Evolutionary conservation across 805 yeast species (phyloP), one percentile per base, ranked within the genome.

Genomic region (Candida morakotiae): DNA sequence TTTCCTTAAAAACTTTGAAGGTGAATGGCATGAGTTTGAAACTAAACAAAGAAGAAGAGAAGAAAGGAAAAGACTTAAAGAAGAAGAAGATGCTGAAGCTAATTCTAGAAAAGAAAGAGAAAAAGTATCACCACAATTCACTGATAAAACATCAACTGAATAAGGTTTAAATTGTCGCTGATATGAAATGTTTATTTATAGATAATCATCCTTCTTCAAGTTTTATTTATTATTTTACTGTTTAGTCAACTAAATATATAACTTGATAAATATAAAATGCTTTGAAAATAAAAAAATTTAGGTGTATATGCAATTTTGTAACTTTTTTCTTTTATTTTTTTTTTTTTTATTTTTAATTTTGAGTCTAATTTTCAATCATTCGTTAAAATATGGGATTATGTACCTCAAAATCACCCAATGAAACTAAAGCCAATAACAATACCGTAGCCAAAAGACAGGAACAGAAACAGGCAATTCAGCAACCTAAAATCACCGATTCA

Each of bases 21-120:
- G 93, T 3, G 98, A 94, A 58, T 91, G 97, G 93, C 98, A 91
- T 55, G 98, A 91, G 55, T 91, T 83, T 58, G 98, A 91, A 52
- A 93, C 96, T 2, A 88, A 91, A 58, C 82, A 79, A 62, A 75
- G 83, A 49, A 68, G 86, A 44, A 64, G 82, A 41, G 65, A 67
- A 42, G 75, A 69, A 45, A 51, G 73, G 22, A 65, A 66, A 42
- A 46, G 67, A 39, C 30, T 59, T 19, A 66, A 62, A 40, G 70
- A 64, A 21, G 60, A 48, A 33, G 54, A 51, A 30, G 36, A 47
- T 34, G 38, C 44, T 11, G 39, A 51, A 31, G 32, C 43, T 30
- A 32, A 38, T 15, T 29, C 37, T 9, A 34, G 32, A 15, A 33
- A 33, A 27, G 34, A 25, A 23, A 23, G 20, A 15, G 9, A 19